phyloP scores from a whole-genome alignment of 768 basidiomycete species.

The Agaricus sinodeliciosus region DNA sequence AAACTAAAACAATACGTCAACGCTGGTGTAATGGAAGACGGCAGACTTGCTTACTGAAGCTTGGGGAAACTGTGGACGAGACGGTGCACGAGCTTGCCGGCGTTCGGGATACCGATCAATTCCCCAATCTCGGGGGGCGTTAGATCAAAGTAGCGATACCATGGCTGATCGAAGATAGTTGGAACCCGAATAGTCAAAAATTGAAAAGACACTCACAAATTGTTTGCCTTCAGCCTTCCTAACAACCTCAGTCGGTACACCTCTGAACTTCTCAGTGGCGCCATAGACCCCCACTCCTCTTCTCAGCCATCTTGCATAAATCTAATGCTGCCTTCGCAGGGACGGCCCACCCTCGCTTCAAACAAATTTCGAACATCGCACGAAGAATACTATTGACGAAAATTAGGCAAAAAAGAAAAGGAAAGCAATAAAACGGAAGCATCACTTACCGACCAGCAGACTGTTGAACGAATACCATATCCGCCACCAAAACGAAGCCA shows the following conservation, averaged over 20 bases:
- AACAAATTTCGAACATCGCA: constrained; percentile 95
- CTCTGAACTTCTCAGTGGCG: constrained; percentile 91
- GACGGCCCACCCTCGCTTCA: constrained; percentile 97
- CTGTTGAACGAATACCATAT: constrained; percentile 95
- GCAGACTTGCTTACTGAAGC: constrained; percentile 52
- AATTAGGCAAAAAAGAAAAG: too few species aligned
- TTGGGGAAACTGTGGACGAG: constrained; percentile 97
- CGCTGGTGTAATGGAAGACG: background rate
- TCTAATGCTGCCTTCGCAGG: constrained; percentile 89
- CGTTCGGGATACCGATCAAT: constrained; percentile 88
- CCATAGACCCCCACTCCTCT: constrained; percentile 96
- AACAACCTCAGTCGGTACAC: constrained; percentile 78
- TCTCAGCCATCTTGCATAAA: constrained; percentile 94
- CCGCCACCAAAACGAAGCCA: constrained; percentile 74
- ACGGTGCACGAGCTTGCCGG: constrained; percentile 85
- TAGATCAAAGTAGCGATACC: constrained; percentile 25
- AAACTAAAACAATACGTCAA: constrained; percentile 40
- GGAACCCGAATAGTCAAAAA: background rate
- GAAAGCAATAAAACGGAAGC: too few species aligned
- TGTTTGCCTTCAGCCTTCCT: constrained; percentile 95
- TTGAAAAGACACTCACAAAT: constrained; percentile 56
- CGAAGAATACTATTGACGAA: constrained; percentile 28
- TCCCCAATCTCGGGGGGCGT: constrained; percentile 91
- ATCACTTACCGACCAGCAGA: constrained; percentile 78
- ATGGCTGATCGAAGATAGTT: background rate